phyloP scores from a whole-genome alignment of 305 asterid genomes.

The Fraxinus ornus region DNA sequence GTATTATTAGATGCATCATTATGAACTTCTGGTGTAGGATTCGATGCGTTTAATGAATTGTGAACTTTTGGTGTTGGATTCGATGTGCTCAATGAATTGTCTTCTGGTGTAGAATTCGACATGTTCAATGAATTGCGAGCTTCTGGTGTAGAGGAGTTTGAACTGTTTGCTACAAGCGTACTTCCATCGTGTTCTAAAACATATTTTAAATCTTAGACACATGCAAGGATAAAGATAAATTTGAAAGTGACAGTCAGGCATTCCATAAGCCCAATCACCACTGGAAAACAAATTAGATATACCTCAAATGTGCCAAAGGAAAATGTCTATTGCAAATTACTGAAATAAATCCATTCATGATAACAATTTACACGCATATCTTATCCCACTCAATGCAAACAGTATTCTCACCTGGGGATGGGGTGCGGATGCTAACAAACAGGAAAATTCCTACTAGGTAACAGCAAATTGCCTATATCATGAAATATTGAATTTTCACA shows the following conservation, averaged over 20 bases:
- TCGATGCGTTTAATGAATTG: slow-evolving; percentile 32
- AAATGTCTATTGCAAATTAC: background rate
- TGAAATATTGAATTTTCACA: background rate
- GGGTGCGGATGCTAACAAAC: background rate
- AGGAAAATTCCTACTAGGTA: background rate
- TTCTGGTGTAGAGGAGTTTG: slow-evolving; percentile 39
- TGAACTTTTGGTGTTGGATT: slow-evolving; percentile 39
- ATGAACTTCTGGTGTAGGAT: slow-evolving; percentile 44
- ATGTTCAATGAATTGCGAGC: slow-evolving; percentile 35
- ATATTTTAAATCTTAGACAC: slow-evolving; percentile 16
- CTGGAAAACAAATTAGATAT: slow-evolving; percentile 7
- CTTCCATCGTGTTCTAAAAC: slow-evolving; percentile 48
- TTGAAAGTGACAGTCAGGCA: background rate
- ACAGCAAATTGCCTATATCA: background rate
- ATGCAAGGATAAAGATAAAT: background rate
- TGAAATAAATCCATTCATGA: slow-evolving; percentile 4
- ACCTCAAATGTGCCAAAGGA: background rate
- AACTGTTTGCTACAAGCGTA: slow-evolving; percentile 39
- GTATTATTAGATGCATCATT: slow-evolving; percentile 40
- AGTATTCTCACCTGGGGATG: background rate
- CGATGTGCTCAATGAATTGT: slow-evolving; percentile 31
- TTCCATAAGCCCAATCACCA: background rate
- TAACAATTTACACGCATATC: slow-evolving; percentile 4
- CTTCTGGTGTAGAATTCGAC: slow-evolving; percentile 37
- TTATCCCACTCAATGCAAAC: background rate